Evolutionary conservation across 2,329 filamentous ascomycete species (phyloP).

Genomic region (Sarocladium kiliense): DNA sequence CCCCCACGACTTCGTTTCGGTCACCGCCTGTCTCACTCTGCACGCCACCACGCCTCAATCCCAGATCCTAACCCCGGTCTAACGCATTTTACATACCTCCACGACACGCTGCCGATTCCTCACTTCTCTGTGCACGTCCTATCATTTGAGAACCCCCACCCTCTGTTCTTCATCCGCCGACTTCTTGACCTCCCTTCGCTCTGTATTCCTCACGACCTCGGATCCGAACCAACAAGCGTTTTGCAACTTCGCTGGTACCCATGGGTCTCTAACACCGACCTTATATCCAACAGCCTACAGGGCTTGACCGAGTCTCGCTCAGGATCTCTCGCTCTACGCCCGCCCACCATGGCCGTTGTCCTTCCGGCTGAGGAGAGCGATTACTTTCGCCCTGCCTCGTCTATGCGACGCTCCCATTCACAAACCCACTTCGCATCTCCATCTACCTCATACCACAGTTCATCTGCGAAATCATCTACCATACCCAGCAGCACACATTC

Average conservation of each 20-base stretch:
- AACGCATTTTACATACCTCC: slow-evolving; percentile 9
- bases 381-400: slow-evolving; percentile 46
- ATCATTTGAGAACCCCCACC: slow-evolving; percentile 1
- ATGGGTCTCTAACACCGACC: slow-evolving; percentile 6
- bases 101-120: slow-evolving; percentile 7
- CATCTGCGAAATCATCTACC: slow-evolving; percentile 18
- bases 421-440: slow-evolving; percentile 49
- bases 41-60: slow-evolving; percentile 14
- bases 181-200: not conserved
- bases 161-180: not conserved
- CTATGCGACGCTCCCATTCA: slow-evolving; percentile 55
- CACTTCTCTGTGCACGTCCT: not conserved
- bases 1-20: slow-evolving; percentile 15
- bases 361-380: slow-evolving; percentile 51
- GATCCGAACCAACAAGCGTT: not conserved
- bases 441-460: slow-evolving; percentile 36
- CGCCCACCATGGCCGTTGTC: slow-evolving; percentile 50
- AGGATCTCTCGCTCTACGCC: not conserved
- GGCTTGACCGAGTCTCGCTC: slow-evolving; percentile 1
- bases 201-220: not conserved
- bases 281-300: not conserved
- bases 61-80: slow-evolving; percentile 9
- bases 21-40: slow-evolving; percentile 18
- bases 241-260: not conserved
- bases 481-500: slow-evolving; percentile 38